Conservation (phyloP, 1,284 basidiomycete genomes). For the Cronartium quercuum region DNA sequence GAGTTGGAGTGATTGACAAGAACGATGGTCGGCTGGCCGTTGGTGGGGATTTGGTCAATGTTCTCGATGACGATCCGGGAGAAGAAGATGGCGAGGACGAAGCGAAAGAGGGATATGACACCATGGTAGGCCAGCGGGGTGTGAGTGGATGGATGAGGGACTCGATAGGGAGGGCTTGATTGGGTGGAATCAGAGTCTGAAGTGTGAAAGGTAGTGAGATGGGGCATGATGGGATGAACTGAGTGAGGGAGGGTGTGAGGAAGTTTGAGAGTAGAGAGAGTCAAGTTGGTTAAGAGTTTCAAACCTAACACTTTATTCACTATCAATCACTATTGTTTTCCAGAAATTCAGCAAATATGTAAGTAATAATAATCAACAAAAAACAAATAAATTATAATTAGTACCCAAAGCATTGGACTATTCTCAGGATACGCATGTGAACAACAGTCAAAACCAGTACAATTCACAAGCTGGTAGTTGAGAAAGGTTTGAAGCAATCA, state of each 20-base stretch:
- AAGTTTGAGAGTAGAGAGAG: neutral
- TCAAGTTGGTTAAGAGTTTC: no score
- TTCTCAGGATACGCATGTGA: no score
- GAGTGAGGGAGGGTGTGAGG: neutral
- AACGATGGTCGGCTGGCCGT: slow-evolving; percentile 64
- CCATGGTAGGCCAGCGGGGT: slow-evolving; percentile 28
- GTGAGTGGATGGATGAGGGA: slow-evolving; percentile 14
- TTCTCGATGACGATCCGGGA: slow-evolving; percentile 80
- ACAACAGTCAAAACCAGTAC: no score
- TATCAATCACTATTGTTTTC: no score
- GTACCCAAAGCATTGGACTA: no score
- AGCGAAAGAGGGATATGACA: slow-evolving; percentile 56
- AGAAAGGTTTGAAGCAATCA: no score
- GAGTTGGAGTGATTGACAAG: slow-evolving; percentile 77
- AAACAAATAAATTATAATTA: no score
- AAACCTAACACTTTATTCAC: no score
- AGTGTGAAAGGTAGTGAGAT: neutral
- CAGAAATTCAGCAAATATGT: no score
- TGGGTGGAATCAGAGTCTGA: neutral
- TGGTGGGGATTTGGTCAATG: slow-evolving; percentile 61
- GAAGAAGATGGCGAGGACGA: slow-evolving; percentile 79
- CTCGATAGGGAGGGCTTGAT: slow-evolving; percentile 4
- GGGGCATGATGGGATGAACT: neutral
- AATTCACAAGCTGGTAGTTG: no score
- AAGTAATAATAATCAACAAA: no score